A percentile compares a stretch with the other conserved stretches of the same genome.
Evolutionary conservation across 257 asterid species (phyloP).

Genomic region (Paulownia fortunei): DNA sequence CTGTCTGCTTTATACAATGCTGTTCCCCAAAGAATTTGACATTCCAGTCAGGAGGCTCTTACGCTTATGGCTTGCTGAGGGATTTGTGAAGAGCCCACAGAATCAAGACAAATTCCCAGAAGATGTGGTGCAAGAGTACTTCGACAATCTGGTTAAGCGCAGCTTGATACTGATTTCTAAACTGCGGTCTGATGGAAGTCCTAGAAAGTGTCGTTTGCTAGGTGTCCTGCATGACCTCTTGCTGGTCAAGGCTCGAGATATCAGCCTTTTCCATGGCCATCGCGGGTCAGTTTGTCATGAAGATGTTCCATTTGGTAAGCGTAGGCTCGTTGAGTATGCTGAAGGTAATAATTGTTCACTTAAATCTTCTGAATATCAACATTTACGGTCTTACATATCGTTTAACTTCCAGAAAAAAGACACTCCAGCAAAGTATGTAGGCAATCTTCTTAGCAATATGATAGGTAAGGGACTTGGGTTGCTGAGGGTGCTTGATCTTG

Average conservation of each 20-base stretch:
- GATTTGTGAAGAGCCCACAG: conserved; percentile 10
- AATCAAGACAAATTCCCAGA: conserved; percentile 12
- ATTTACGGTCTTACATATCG: conserved; percentile 33
- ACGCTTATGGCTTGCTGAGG: conserved; percentile 37
- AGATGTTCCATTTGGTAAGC: conserved; percentile 4
- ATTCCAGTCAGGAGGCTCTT: conserved; percentile 36
- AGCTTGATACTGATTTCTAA: conserved; percentile 37
- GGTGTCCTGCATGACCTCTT: conserved; percentile 24
- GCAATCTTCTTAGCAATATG: conserved; percentile 18
- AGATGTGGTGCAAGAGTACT: conserved; percentile 28
- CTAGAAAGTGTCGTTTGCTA: conserved; percentile 33
- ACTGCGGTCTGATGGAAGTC: conserved; percentile 31
- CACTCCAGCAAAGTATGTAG: conserved; percentile 32
- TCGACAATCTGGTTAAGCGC: conserved; percentile 33
- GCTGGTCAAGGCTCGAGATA: background rate
- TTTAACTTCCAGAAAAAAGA: conserved; percentile 36
- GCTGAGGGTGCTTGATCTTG: conserved; percentile 42
- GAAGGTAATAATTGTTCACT: conserved; percentile 3
- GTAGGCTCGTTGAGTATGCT: conserved; percentile 33
- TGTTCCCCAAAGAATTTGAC: conserved; percentile 32
- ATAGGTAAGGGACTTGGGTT: conserved; percentile 18
- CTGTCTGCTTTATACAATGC: conserved; percentile 34
- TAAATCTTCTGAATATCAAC: background rate
- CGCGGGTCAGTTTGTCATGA: background rate
- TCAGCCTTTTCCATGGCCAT: conserved; percentile 24